A percentile compares a stretch with the other conserved stretches of the same genome.
Conservation (phyloP, 2,329 filamentous ascomycete species). For the Pseudomassariella vexata region DNA sequence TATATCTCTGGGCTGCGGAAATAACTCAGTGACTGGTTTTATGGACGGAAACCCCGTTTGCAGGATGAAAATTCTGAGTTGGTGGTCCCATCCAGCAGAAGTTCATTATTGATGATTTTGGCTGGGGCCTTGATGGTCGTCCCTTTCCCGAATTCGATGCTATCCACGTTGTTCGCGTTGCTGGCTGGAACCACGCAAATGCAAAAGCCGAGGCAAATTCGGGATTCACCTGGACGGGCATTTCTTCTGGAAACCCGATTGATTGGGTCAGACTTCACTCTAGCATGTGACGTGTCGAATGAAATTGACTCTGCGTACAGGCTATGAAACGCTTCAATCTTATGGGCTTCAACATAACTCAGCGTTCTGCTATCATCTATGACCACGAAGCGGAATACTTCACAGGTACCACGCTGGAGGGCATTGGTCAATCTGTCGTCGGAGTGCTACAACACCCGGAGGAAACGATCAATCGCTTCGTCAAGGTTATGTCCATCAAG, state of each 20-base stretch:
- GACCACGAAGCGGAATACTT: slow-evolving; percentile 19
- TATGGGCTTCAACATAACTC: slow-evolving; percentile 22
- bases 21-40: too few relatives aligned
- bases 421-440: too few relatives aligned
- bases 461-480: too few relatives aligned
- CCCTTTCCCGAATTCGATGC: slow-evolving; percentile 18
- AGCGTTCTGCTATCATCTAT: slow-evolving; percentile 17
- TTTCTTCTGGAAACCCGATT: slow-evolving; percentile 23
- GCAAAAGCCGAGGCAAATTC: slow-evolving; percentile 12
- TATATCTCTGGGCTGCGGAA: too few relatives aligned
- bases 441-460: too few relatives aligned
- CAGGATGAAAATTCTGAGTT: too few relatives aligned
- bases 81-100: too few relatives aligned
- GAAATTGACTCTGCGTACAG: too few relatives aligned
- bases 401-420: too few relatives aligned
- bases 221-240: slow-evolving; percentile 22
- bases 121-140: slow-evolving; percentile 18
- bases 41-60: too few relatives aligned
- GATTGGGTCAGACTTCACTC: too few relatives aligned
- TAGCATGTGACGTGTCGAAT: too few relatives aligned
- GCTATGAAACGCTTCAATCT: slow-evolving; percentile 14
- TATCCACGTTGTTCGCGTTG: slow-evolving; percentile 12
- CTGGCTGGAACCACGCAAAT: slow-evolving; percentile 17
- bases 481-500: slow-evolving; percentile 21
- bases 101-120: slow-evolving; percentile 24